A percentile compares a stretch with the other conserved stretches of the same genome.
phyloP scores from a whole-genome alignment of 2,329 filamentous ascomycete species.

The Amauroascus niger region DNA sequence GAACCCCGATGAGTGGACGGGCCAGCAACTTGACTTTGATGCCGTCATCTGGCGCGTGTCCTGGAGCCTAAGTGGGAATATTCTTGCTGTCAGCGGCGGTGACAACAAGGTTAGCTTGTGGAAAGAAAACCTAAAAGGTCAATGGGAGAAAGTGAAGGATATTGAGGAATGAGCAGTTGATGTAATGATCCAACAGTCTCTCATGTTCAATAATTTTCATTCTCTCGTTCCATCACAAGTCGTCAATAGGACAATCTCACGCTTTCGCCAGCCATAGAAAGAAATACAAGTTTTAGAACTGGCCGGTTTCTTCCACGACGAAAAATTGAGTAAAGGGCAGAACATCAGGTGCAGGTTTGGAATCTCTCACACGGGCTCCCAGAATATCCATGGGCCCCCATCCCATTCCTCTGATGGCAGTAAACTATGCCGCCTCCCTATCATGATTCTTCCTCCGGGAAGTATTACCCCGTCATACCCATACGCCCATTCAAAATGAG shows the following conservation, averaged over 20 bases:
- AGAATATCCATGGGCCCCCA: conserved; percentile 28
- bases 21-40: conserved; percentile 79
- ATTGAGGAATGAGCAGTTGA: conserved; percentile 64
- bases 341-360: not conserved
- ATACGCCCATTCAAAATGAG: conserved; percentile 30
- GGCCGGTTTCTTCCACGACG: not conserved
- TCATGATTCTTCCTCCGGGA: conserved; percentile 40
- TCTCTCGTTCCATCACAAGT: not conserved
- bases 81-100: conserved; percentile 81
- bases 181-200: not conserved
- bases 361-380: conserved; percentile 16
- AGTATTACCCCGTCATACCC: conserved; percentile 42
- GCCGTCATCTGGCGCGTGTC: conserved; percentile 89
- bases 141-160: conserved; percentile 95
- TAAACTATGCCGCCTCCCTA: conserved; percentile 41
- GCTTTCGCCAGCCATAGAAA: not conserved
- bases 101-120: conserved; percentile 96
- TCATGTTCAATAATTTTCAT: not conserved
- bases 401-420: conserved; percentile 13
- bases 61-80: conserved; percentile 96
- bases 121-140: conserved; percentile 95
- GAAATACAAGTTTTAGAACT: not conserved
- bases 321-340: not conserved
- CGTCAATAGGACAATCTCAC: not conserved
- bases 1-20: conserved; percentile 65